Evolutionary conservation across 2,329 filamentous ascomycete genomes (phyloP).

Genomic region (Bipolaris bicolor): DNA sequence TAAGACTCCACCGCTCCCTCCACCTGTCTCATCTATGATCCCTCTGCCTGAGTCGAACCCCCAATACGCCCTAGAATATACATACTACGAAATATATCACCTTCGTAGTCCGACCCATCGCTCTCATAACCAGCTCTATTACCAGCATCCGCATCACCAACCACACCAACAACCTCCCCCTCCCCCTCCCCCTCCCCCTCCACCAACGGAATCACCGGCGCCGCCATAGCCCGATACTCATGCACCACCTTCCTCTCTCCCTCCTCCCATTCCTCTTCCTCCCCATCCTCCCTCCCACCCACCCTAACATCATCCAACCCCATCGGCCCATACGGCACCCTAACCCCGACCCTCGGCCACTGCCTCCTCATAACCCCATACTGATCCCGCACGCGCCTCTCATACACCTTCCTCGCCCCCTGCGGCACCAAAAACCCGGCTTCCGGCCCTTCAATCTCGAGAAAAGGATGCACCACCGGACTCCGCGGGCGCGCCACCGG

Average conservation of each 20-base stretch:
- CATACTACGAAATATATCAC: too few relatives aligned
- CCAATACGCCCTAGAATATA: too few relatives aligned
- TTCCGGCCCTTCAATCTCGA: neutral
- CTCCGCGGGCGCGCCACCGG: neutral
- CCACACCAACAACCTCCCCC: neutral
- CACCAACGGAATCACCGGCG: neutral
- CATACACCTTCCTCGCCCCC: neutral
- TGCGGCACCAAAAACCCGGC: neutral
- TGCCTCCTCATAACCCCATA: neutral
- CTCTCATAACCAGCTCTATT: neutral
- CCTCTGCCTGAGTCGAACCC: too few relatives aligned
- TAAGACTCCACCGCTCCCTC: too few relatives aligned
- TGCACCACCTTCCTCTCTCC: neutral
- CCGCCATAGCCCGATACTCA: neutral
- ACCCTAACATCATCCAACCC: neutral
- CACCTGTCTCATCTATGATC: too few relatives aligned
- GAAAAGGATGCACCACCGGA: neutral
- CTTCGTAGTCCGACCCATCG: too few relatives aligned
- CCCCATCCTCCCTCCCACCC: too few relatives aligned
- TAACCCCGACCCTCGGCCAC: constrained; percentile 13
- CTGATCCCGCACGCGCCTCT: constrained; percentile 9
- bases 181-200: neutral
- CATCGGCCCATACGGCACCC: constrained; percentile 14
- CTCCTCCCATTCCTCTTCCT: neutral
- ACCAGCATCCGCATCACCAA: neutral